A percentile compares a stretch with the other conserved stretches of the same genome.
Conservation (phyloP, 345 rosid species). For the Eucalyptus pauciflora region DNA sequence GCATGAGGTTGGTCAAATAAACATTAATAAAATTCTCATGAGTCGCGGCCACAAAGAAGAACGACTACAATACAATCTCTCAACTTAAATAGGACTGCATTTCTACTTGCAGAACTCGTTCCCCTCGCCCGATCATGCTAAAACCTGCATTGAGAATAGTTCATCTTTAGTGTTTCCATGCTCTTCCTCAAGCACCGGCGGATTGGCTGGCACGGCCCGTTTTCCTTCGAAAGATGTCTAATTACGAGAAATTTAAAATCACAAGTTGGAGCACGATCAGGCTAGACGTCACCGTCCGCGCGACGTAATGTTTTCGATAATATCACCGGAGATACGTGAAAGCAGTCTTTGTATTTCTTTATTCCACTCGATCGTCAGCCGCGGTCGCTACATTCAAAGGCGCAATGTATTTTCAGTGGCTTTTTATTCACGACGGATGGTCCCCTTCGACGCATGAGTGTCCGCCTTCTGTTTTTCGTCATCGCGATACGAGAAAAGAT, state of each 20-base stretch:
- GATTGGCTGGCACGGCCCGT: neutral
- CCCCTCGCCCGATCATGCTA: neutral
- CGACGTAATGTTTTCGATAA: no score
- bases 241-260: neutral
- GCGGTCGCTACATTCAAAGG: neutral
- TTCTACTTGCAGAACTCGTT: neutral
- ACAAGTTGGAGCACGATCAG: neutral
- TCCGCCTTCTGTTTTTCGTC: neutral
- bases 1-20: neutral
- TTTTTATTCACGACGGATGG: neutral
- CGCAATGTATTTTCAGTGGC: neutral
- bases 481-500: neutral
- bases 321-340: neutral
- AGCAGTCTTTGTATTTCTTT: neutral
- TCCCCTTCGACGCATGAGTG: neutral
- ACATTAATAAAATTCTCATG: neutral
- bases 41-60: neutral
- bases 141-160: neutral
- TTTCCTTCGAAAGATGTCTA: neutral
- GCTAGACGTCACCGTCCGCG: no score
- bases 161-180: neutral
- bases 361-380: neutral
- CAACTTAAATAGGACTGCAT: neutral
- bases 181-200: neutral
- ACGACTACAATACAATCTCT: neutral